Base-by-base conservation (phyloP, 2,329 filamentous ascomycete species). In the Fusarium lyarnte region DNA sequence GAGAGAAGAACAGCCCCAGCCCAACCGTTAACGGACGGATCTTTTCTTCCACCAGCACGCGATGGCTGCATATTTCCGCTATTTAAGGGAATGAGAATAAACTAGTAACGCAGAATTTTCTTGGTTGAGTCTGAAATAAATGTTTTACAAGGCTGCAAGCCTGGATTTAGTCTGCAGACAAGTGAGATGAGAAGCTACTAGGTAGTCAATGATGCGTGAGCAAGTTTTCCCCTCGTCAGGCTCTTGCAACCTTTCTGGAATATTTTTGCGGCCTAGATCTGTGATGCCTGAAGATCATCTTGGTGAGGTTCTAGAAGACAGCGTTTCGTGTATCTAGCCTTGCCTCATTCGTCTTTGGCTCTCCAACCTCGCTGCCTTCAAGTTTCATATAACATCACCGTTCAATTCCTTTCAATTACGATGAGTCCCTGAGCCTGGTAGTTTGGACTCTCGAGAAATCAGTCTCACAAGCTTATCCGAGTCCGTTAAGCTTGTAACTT, bases 11-110 rank as follows among this genome's bases (percentile, higher is more conserved):
- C 33, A 52, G 35, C n/a, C 33, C 57, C 57, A 62, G 38, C 31
- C 57, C 27, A 39, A 45, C 65, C 57, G 65, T 69, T 64, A 29
- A 41, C 33, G 33, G 64, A 63, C 55, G 55, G 65, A 69, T 64
- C 35, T 36, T 69, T 69, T 64, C 51, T 54, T 69, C 53, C 52
- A 58, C 35, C 64, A 69, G 39, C 58, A 69, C 35, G 31, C 66
- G 45, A 69, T 58, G 66, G 58, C 66, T 69, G 66, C 65, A 64
- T 69, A 57, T 69, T 60, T 42, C 64, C 66, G 45, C 64, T 69
- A 57, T 39, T 69, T 52, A 64, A 63, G 49, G 42, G 36, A 61
- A 21, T 29, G 29, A 45, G 14, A 38, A 53, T 19, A 47, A 38
- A 69, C 38, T 57, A 62, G 43, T 35, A 54, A 38, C 27, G 27